Percentiles rank a stretch among this genome's conserved stretches.
Evolutionary conservation across 2,329 filamentous ascomycete species (phyloP).

Genomic region (Alternaria sp.): DNA sequence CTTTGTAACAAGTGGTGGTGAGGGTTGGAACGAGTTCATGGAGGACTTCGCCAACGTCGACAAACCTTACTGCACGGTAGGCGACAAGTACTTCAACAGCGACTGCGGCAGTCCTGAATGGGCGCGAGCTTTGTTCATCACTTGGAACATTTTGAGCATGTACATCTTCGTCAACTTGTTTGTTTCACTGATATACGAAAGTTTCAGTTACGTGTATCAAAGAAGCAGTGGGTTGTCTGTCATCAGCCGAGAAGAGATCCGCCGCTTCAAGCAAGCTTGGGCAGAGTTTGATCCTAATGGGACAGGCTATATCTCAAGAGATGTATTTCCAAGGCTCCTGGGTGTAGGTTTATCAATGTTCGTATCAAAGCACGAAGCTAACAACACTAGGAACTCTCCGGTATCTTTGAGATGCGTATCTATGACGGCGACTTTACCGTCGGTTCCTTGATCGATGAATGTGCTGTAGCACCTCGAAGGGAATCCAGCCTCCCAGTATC

Average conservation of each 20-base stretch:
- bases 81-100: constrained; percentile 77
- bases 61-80: constrained; percentile 81
- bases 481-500: constrained; percentile 59
- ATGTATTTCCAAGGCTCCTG: constrained; percentile 86
- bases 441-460: constrained; percentile 84
- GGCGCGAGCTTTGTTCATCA: constrained; percentile 89
- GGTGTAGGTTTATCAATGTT: constrained; percentile 63
- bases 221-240: constrained; percentile 90
- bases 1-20: constrained; percentile 91
- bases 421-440: constrained; percentile 93
- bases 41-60: constrained; percentile 87
- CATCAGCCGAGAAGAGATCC: constrained; percentile 91
- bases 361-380: constrained; percentile 7
- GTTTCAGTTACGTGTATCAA: constrained; percentile 99
- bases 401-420: constrained; percentile 96
- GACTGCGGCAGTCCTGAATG: constrained; percentile 93
- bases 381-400: constrained; percentile 75
- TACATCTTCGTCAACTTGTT: constrained; percentile 99
- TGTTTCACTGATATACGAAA: constrained; percentile 98
- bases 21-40: constrained; percentile 98
- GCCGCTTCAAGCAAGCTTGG: constrained; percentile 98
- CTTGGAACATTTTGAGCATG: constrained; percentile 99
- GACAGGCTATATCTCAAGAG: constrained; percentile 88
- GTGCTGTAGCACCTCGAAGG: constrained; percentile 67
- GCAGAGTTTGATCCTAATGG: constrained; percentile 92